A percentile compares a stretch with the other conserved stretches of the same genome.
Conservation (phyloP, 2,329 filamentous ascomycete genomes). For the Hypoxylon sp. region DNA sequence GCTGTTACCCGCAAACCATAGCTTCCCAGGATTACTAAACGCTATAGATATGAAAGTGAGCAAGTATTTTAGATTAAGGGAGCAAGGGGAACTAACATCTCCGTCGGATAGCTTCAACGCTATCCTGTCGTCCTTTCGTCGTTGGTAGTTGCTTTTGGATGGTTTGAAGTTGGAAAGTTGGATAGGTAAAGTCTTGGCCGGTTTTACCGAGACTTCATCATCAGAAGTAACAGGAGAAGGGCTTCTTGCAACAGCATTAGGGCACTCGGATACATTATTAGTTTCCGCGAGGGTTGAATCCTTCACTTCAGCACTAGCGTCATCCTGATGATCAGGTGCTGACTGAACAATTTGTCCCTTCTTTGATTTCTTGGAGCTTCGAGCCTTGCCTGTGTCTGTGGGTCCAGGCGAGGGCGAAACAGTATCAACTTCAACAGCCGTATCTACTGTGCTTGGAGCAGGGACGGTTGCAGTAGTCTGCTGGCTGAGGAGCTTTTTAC, state of each 20-base stretch:
- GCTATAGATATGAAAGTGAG: slow-evolving; percentile 57
- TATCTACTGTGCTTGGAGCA: slow-evolving; percentile 6
- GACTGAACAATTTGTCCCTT: slow-evolving; percentile 28
- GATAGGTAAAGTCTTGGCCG: slow-evolving; percentile 26
- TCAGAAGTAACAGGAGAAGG: slow-evolving; percentile 28
- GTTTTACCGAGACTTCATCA: slow-evolving; percentile 17
- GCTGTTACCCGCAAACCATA: slow-evolving; percentile 74
- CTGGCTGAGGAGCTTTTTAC: slow-evolving; percentile 57
- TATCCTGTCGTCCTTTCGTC: slow-evolving; percentile 45
- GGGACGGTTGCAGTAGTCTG: slow-evolving; percentile 30
- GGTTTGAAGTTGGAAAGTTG: slow-evolving; percentile 52
- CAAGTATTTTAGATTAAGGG: slow-evolving; percentile 36
- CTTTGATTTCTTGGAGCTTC: slow-evolving; percentile 40
- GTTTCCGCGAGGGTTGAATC: neutral
- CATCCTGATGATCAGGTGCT: slow-evolving; percentile 18
- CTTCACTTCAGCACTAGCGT: neutral
- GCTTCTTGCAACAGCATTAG: slow-evolving; percentile 13
- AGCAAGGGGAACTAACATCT: slow-evolving; percentile 48
- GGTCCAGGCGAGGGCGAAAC: slow-evolving; percentile 14
- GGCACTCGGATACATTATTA: neutral
- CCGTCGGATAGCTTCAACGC: slow-evolving; percentile 49
- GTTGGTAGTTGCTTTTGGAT: slow-evolving; percentile 48
- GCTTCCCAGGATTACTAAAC: slow-evolving; percentile 75
- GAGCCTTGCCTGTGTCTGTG: slow-evolving; percentile 6
- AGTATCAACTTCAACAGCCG: slow-evolving; percentile 9